Base-by-base conservation (phyloP, 257 asterid genomes). In the Przewalskia tangutica region DNA sequence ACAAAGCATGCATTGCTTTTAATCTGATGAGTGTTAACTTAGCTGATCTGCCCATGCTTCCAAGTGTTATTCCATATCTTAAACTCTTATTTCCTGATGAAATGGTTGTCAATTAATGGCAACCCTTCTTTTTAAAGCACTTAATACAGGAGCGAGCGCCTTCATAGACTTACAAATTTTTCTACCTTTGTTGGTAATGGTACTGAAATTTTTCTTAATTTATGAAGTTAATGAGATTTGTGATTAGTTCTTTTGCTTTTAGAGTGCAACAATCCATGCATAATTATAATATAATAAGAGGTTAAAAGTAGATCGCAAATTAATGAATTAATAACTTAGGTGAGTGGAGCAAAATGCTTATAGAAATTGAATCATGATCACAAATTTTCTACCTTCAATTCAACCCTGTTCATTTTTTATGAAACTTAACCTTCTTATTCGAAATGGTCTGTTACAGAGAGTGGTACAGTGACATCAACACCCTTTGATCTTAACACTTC, bases 21-120 rank as follows among this genome's bases (percentile, higher is more conserved):
- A 98, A 95, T 81, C 68, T 95, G 97, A 93, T 93, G 97, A 95
- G 98, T 64, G 90, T 95, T 14, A 95, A 95, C 85, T 66, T 91
- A 68, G 98, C 97, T 2, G 97, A 92, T 85, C 79, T 93, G 18
- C 95, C 87, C 84, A 85, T 90, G 38, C 89, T 93, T 32, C 98
- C 98, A 1, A 89, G 76, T 84, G 92, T 93, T 82, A 84, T 95
- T 84, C 98, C 97, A 7, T 89, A 87, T 51, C 81, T 95, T 11
- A 93, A 91, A 79, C 88, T 95, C 70, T 83, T 95, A 36, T 95
- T 93, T 77, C 90, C 85, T 83, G 89, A 95, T 81, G 97, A 93
- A 85, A 87, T 91, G 88, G 48, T 82, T 60, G 88, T 87, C 55
- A 97, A 91, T 85, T 94, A 93, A 13, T 13, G 58, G 58, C 58